Percentiles rank a stretch among this genome's conserved stretches.
These are phyloP conservation scores for Penicillium olsonii DNA, from an alignment of 2,329 filamentous ascomycete genomes.

Conservation along the genomic window DNA sequence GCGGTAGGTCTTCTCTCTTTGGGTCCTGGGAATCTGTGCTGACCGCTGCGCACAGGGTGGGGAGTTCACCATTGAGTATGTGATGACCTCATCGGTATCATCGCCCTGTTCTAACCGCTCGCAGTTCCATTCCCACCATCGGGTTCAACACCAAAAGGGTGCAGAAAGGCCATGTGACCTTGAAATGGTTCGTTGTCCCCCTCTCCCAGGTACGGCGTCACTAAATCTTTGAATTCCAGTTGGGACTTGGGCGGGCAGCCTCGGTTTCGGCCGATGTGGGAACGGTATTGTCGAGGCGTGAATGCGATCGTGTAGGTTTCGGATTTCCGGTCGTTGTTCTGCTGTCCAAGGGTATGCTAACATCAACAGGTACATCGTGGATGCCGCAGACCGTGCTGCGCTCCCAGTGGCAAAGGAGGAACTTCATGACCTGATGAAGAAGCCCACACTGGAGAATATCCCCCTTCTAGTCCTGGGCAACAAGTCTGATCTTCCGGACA, in stretches of 20 bases:
- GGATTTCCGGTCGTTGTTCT: neutral
- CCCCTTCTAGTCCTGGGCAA: conserved; percentile 93
- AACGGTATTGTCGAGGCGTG: conserved; percentile 94
- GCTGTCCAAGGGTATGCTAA: neutral
- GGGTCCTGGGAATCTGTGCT: neutral
- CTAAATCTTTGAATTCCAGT: conserved; percentile 45
- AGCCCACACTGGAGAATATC: conserved; percentile 82
- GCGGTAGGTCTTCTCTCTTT: conserved; percentile 69
- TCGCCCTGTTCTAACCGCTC: conserved; percentile 9
- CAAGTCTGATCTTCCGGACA: conserved; percentile 92
- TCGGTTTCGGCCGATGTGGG: conserved; percentile 98
- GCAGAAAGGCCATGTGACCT: conserved; percentile 94
- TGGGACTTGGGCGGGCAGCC: conserved; percentile 98
- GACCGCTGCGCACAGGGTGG: conserved; percentile 66
- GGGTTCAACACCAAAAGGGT: conserved; percentile 99
- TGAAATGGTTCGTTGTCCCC: conserved; percentile 73
- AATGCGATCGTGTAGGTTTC: conserved; percentile 81
- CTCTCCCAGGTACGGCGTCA: neutral
- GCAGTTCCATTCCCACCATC: conserved; percentile 94
- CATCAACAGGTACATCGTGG: conserved; percentile 77
- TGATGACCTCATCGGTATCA: conserved; percentile 24
- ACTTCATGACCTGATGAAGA: conserved; percentile 83
- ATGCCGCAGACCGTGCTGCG: conserved; percentile 81
- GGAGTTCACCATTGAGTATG: conserved; percentile 98
- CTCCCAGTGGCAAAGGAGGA: conserved; percentile 87